Percentiles rank a stretch among this genome's conserved stretches.
phyloP scores from a whole-genome alignment of 257 asterid genomes.

The Marsdenia floribunda region DNA sequence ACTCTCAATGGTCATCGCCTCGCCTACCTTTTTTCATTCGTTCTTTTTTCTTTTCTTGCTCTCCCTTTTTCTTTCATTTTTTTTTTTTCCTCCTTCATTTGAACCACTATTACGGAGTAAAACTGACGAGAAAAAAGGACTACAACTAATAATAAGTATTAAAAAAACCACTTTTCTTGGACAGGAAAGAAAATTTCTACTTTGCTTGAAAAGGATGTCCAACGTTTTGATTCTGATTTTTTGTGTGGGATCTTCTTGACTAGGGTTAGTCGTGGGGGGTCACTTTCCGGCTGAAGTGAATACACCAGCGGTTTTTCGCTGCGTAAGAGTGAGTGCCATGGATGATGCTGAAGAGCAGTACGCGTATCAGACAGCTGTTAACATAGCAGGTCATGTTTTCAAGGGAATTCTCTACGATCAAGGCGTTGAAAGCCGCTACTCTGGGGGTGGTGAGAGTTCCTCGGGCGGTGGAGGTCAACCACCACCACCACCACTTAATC shows the following conservation, averaged over 20 bases:
- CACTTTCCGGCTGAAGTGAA: constrained; percentile 65
- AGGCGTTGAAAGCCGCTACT: constrained; percentile 48
- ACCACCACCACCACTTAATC: constrained; percentile 26
- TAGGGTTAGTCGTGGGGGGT: constrained; percentile 61
- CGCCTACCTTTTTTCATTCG: constrained; percentile 7
- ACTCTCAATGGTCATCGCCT: constrained; percentile 19
- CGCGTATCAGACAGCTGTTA: constrained; percentile 76
- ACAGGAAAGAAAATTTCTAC: neutral
- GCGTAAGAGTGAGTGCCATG: constrained; percentile 62
- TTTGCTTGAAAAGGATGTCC: neutral
- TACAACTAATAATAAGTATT: neutral
- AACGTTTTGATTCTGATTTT: neutral
- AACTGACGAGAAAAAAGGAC: constrained; percentile 20
- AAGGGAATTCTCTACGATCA: constrained; percentile 77
- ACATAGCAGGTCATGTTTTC: constrained; percentile 67
- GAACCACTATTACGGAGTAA: constrained; percentile 35
- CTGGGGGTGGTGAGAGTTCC: constrained; percentile 26
- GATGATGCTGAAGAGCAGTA: constrained; percentile 60
- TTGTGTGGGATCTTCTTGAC: neutral
- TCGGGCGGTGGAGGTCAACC: constrained; percentile 37
- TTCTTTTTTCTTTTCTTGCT: neutral
- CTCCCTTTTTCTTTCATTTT: neutral
- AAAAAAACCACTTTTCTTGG: neutral
- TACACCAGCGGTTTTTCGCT: constrained; percentile 57
- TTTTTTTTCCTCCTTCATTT: constrained; percentile 4